A percentile compares a stretch with the other conserved stretches of the same genome.
phyloP scores from a whole-genome alignment of 1,284 basidiomycete genomes.

The Peniophora sp. region DNA sequence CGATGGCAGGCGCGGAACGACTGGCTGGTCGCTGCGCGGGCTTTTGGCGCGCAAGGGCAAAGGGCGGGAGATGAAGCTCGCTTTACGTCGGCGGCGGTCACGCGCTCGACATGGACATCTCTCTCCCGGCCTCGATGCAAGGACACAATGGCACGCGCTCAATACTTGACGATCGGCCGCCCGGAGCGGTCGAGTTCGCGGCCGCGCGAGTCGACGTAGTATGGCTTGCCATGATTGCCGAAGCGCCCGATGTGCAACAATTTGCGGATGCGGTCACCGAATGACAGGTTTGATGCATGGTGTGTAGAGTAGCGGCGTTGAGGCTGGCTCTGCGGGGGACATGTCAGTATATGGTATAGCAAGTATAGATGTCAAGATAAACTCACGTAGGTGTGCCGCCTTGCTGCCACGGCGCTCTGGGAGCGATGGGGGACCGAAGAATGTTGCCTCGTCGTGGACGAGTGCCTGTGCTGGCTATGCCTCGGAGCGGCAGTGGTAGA shows the following conservation, averaged over 20 bases:
- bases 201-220: neutral
- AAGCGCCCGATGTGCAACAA: slow-evolving; percentile 1
- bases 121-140: neutral
- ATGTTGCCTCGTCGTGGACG: neutral
- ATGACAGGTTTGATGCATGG: neutral
- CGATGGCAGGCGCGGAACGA: too few species aligned
- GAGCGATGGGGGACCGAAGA: neutral
- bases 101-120: too few species aligned
- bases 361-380: neutral
- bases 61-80: too few species aligned
- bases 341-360: neutral
- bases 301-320: neutral
- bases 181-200: neutral
- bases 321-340: neutral
- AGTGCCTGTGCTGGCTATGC: neutral
- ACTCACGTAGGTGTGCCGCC: neutral
- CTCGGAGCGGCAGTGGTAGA: too few species aligned
- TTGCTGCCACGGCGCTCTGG: neutral
- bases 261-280: slow-evolving; percentile 1
- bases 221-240: neutral
- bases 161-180: too few species aligned
- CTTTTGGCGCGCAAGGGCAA: too few species aligned
- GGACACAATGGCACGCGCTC: neutral
- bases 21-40: too few species aligned
- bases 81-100: too few species aligned